phyloP scores from a whole-genome alignment of 1,284 basidiomycete species.

The Grifola frondosa region DNA sequence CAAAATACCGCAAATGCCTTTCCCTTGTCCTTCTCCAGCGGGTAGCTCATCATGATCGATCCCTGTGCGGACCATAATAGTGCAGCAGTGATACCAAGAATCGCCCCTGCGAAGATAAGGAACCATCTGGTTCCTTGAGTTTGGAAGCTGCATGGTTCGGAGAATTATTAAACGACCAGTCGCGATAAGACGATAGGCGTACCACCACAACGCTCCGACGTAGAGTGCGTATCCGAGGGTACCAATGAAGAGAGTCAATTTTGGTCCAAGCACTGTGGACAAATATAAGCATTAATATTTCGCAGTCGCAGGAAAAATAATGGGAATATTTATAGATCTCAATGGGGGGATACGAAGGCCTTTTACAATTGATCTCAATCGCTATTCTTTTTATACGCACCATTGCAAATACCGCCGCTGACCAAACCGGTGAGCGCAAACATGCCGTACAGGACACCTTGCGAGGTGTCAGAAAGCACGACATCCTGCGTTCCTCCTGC shows the following conservation, averaged over 20 bases:
- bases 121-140: slow-evolving; percentile 41
- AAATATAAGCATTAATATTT: slow-evolving; percentile 24
- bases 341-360: too few species aligned
- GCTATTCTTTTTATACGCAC: too few species aligned
- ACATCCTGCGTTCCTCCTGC: slow-evolving; percentile 46
- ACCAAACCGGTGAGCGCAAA: slow-evolving; percentile 48
- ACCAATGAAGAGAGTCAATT: slow-evolving; percentile 47
- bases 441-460: slow-evolving; percentile 45
- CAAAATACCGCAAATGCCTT: slow-evolving; percentile 50
- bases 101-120: slow-evolving; percentile 52
- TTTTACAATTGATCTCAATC: too few species aligned
- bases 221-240: slow-evolving; percentile 49
- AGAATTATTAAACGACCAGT: too few species aligned
- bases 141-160: slow-evolving; percentile 36
- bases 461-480: slow-evolving; percentile 40
- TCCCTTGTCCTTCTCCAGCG: slow-evolving; percentile 55
- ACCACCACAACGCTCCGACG: slow-evolving; percentile 46
- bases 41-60: slow-evolving; percentile 57
- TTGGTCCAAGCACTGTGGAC: slow-evolving; percentile 42
- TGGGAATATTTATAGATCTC: not conserved
- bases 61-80: slow-evolving; percentile 62
- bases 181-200: too few species aligned
- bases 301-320: slow-evolving; percentile 1
- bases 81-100: slow-evolving; percentile 57
- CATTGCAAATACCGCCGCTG: slow-evolving; percentile 47